These are phyloP conservation scores for Nicotiana sylvestris DNA, from an alignment of 257 asterid species.

Conservation along the genomic window DNA sequence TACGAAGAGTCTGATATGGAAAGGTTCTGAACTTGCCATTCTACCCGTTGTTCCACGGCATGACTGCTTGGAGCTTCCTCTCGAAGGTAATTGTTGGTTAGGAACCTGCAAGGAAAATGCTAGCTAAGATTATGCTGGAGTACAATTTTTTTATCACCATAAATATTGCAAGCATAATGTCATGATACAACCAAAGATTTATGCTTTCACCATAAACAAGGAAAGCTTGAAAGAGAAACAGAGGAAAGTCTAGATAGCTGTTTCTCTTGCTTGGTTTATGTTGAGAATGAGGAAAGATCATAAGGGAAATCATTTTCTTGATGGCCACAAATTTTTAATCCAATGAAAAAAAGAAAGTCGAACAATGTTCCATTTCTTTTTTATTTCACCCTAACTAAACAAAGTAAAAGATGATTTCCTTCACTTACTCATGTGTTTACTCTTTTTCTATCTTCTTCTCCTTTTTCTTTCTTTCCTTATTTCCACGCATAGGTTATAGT, in stretches of 20 bases:
- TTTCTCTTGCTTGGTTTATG: not conserved
- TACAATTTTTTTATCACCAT: not conserved
- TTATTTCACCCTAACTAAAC: not conserved
- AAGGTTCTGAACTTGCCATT: constrained; percentile 65
- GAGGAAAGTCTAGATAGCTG: not conserved
- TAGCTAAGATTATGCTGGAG: not conserved
- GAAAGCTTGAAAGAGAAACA: not conserved
- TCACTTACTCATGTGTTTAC: not conserved
- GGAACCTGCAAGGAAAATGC: constrained; percentile 54
- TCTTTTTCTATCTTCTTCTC: not conserved
- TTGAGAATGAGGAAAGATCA: not conserved
- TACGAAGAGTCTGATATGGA: not conserved
- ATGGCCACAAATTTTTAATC: not conserved
- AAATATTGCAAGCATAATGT: not conserved
- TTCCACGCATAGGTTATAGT: not conserved
- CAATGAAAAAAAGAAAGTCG: not conserved
- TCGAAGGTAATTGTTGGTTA: constrained; percentile 96
- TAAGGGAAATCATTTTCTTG: not conserved
- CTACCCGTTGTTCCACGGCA: constrained; percentile 97
- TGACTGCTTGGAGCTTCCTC: constrained; percentile 94
- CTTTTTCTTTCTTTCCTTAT: not conserved
- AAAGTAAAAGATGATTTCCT: not conserved
- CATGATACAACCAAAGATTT: not conserved
- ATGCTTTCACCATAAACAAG: not conserved
- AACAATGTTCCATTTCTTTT: not conserved